Evolutionary conservation across 108 stramenopile species (phyloP).

Genomic region (Nitzschia sp.): DNA sequence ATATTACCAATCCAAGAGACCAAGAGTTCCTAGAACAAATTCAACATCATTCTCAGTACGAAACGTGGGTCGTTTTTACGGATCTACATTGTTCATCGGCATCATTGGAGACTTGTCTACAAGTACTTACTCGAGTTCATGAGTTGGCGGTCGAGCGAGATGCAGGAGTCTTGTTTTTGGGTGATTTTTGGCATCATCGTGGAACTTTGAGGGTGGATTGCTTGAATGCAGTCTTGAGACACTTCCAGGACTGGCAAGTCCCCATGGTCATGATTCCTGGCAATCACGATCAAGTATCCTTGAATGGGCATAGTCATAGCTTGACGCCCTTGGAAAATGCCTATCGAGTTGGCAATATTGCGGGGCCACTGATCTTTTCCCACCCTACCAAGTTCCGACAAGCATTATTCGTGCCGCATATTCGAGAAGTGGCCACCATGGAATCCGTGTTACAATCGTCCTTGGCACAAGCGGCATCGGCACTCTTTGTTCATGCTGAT

Average conservation of each 20-base stretch:
- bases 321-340: constrained; percentile 80
- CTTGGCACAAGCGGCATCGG: constrained; percentile 38
- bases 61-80: constrained; percentile 81
- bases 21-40: constrained; percentile 45
- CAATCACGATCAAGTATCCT: constrained; percentile 88
- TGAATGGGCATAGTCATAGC: constrained; percentile 73
- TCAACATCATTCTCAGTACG: constrained; percentile 34
- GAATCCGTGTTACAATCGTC: constrained; percentile 60
- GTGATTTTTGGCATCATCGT: constrained; percentile 91
- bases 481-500: constrained; percentile 87
- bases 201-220: constrained; percentile 79
- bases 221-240: constrained; percentile 71
- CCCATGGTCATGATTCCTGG: constrained; percentile 90
- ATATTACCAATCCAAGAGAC: constrained; percentile 22
- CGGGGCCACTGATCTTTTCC: constrained; percentile 73
- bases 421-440: constrained; percentile 66
- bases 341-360: constrained; percentile 51
- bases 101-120: constrained; percentile 62
- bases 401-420: constrained; percentile 85
- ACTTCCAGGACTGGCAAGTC: constrained; percentile 58
- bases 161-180: constrained; percentile 83
- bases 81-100: constrained; percentile 81
- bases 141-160: constrained; percentile 44
- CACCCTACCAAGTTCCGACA: constrained; percentile 69
- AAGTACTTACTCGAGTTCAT: constrained; percentile 72